Conservation (phyloP, 257 asterid species). For the Ajuga chamaepitys region DNA sequence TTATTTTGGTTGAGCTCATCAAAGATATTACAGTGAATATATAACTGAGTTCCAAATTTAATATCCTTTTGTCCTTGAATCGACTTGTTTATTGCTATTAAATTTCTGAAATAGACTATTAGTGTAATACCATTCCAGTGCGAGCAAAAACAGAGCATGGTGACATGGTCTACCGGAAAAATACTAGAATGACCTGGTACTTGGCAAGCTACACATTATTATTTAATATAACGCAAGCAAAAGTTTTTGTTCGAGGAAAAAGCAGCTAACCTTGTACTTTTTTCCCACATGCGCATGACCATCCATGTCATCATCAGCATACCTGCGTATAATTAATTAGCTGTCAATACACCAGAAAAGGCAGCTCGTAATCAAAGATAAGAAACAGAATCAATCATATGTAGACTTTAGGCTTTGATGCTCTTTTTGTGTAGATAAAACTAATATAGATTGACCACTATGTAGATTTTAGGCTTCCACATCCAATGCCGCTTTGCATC, state of each 20-base stretch:
- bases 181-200: not conserved
- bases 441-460: too few species aligned
- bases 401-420: too few species aligned
- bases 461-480: too few species aligned
- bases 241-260: not conserved
- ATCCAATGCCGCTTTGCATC: too few species aligned
- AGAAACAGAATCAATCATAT: not conserved
- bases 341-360: not conserved
- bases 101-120: not conserved
- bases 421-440: not conserved
- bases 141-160: not conserved
- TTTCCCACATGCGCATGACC: slow-evolving; percentile 8
- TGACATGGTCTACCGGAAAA: not conserved
- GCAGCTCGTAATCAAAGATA: not conserved
- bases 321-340: slow-evolving; percentile 4
- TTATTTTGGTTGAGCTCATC: not conserved
- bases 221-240: not conserved
- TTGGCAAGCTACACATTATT: not conserved
- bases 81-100: not conserved
- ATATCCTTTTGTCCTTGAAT: not conserved
- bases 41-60: not conserved
- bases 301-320: slow-evolving; percentile 11
- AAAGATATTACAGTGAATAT: not conserved
- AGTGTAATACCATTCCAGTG: not conserved
- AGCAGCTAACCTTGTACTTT: slow-evolving; percentile 19